A percentile compares a stretch with the other conserved stretches of the same genome.
Conservation (phyloP, 345 rosid genomes). For the Ceriops tagal region DNA sequence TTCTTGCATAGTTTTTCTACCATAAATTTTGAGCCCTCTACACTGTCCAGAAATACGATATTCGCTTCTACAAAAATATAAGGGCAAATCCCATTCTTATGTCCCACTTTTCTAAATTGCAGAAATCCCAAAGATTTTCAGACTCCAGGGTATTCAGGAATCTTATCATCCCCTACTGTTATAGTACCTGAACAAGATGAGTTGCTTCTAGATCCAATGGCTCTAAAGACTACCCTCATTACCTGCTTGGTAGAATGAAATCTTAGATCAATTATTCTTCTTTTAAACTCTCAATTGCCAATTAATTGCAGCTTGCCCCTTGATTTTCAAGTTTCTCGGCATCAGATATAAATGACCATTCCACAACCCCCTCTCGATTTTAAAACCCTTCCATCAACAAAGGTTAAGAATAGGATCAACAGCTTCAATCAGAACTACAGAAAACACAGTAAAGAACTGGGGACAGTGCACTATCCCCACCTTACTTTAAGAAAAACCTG, state of each 20-base stretch:
- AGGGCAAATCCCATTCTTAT: too few relatives aligned
- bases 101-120: neutral
- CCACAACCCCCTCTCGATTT: neutral
- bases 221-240: neutral
- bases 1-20: too few relatives aligned
- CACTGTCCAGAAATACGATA: too few relatives aligned
- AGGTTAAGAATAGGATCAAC: neutral
- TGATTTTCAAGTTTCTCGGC: neutral
- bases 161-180: neutral
- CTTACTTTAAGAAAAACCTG: too few relatives aligned
- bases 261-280: neutral
- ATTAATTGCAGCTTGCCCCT: neutral
- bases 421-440: neutral
- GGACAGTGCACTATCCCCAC: neutral
- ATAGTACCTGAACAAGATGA: neutral
- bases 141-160: neutral
- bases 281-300: too few relatives aligned
- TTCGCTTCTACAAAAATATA: too few relatives aligned
- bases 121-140: neutral
- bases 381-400: too few relatives aligned
- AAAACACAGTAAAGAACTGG: too few relatives aligned
- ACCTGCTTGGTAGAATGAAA: neutral
- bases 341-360: neutral
- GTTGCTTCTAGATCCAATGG: neutral
- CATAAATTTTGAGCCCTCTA: too few relatives aligned